phyloP scores from a whole-genome alignment of 805 yeast genomes.

The Komagataella kurtzmanii region DNA sequence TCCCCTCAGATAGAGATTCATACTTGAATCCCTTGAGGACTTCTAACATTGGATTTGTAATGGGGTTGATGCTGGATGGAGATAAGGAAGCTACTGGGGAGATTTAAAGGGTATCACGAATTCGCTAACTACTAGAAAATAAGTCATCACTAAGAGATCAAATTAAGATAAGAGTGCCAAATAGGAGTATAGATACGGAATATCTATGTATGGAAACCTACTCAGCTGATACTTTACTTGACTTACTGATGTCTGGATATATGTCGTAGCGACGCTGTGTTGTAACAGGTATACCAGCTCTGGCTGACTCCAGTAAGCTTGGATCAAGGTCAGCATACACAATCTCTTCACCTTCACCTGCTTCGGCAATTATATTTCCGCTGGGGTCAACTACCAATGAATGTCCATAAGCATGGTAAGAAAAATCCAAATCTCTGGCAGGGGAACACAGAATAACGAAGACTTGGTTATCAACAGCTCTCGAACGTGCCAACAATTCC shows the following conservation, averaged over 20 bases:
- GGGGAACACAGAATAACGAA: conserved; percentile 79
- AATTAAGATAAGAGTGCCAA: no score
- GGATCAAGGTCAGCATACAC: conserved; percentile 66
- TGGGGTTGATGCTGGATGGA: neutral
- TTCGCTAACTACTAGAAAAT: neutral
- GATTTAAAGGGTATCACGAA: neutral
- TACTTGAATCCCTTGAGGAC: neutral
- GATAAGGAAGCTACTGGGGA: neutral
- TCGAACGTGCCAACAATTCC: conserved; percentile 59
- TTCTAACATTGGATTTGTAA: neutral
- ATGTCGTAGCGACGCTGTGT: conserved; percentile 63
- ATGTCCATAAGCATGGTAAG: conserved; percentile 58
- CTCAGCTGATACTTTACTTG: neutral
- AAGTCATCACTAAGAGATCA: neutral
- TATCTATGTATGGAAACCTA: neutral
- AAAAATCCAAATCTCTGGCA: conserved; percentile 55
- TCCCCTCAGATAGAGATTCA: neutral
- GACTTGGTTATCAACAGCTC: conserved; percentile 66
- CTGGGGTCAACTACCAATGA: conserved; percentile 50
- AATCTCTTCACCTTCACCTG: conserved; percentile 68
- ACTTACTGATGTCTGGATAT: conserved; percentile 25
- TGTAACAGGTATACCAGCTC: conserved; percentile 58
- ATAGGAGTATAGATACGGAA: no score
- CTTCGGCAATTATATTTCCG: conserved; percentile 52
- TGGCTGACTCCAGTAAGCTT: conserved; percentile 36